These are phyloP conservation scores for Boletus tomentosulus DNA, from an alignment of 768 basidiomycete genomes.

Conservation along the genomic window DNA sequence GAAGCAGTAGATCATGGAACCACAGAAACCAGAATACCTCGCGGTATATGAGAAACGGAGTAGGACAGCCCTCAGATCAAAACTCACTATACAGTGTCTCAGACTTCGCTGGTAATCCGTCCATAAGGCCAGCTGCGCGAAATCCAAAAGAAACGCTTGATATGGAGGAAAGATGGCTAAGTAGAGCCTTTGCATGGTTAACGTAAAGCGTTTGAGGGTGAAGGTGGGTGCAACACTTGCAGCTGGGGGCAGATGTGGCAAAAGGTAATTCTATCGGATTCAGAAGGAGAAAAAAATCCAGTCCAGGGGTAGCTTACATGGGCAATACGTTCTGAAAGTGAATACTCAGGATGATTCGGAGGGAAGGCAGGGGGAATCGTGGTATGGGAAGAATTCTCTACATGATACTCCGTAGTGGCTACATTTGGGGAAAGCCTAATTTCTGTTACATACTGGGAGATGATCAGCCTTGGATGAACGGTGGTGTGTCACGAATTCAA, in stretches of 20 bases:
- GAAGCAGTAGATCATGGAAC: constrained; percentile 54
- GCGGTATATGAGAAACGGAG: constrained; percentile 1
- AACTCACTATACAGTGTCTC: constrained; percentile 48
- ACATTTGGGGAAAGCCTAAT: constrained; percentile 36
- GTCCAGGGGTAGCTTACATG: constrained; percentile 18
- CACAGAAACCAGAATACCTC: constrained; percentile 64
- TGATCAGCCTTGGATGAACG: neutral
- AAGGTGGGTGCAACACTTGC: constrained; percentile 42
- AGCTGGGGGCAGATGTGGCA: constrained; percentile 45
- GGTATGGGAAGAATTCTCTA: neutral
- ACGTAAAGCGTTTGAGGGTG: constrained; percentile 48
- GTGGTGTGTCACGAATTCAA: neutral
- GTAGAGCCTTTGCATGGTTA: constrained; percentile 53
- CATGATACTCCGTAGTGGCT: constrained; percentile 18
- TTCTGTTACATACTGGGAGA: constrained; percentile 54
- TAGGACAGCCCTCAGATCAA: neutral
- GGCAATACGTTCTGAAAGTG: constrained; percentile 27
- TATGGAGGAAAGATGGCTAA: constrained; percentile 50
- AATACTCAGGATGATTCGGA: constrained; percentile 10
- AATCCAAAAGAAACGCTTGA: constrained; percentile 36
- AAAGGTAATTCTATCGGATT: constrained; percentile 34
- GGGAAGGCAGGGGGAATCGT: neutral
- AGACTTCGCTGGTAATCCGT: constrained; percentile 44
- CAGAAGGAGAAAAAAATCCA: constrained; percentile 7
- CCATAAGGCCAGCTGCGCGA: constrained; percentile 53